Base-by-base conservation (phyloP, 108 stramenopile genomes). In the Skeletonema costatum region DNA sequence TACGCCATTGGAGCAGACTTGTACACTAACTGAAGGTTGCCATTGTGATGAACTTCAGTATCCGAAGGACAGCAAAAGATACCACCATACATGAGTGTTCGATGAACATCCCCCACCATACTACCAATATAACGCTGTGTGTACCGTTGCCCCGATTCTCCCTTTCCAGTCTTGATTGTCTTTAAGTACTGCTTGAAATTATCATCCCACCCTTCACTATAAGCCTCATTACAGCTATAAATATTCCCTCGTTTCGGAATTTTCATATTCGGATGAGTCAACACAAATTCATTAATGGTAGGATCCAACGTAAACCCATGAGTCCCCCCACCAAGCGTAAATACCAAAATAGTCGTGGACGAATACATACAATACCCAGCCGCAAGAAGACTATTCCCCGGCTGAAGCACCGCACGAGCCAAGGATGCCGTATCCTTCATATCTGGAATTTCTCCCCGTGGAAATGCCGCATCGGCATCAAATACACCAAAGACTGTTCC, bases 41-140 rank as follows among this genome's bases (percentile, higher is more conserved):
- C 96, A 36, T 92, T 78, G 16, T 89, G 92, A 71, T 92, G 89
- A 35, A 89, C 77, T 32, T 83, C 76, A 13, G 14, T 60, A 68
- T 98, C 97, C 16, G 91, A 75, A 4, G 99, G 99, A 86, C 98
- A 99, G 38, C 92, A 87, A 82, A 98, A 99, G 46, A 99, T 88
- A 1, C 99, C 99, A 19, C 98, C 98, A 79, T 99, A 99, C 60
- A 97, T 81, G 46, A 99, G 74, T 2, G 99, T 99, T 3, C 99
- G 93, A 85, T 99, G 99, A 30, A 99, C 96, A 81, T 99, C 99
- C 6, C 97, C 96, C 42, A 99, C 99, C 98, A 99, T 98, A 74
- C 91, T 93, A 13, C 99, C 99, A 13, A 99, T 97, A 81, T 99
- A 99, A 19, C 99, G 95, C 70, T 89, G 87, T 17, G 91, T 88